Evolutionary conservation across 2,329 filamentous ascomycete genomes (phyloP).

Genomic region (Nigrograna mackinnonii): DNA sequence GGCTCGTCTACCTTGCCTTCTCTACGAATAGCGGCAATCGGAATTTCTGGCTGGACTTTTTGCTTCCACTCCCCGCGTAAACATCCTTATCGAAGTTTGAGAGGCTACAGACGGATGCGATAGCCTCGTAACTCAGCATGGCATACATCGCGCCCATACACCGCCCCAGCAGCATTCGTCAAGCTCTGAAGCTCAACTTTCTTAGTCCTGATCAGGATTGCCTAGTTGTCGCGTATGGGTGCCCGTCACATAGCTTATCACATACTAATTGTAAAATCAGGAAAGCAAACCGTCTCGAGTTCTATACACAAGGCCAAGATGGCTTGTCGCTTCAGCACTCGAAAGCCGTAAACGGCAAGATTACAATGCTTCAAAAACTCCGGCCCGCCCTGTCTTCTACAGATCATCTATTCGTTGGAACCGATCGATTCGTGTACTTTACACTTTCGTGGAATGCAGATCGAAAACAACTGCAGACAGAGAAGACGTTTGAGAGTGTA

Average conservation of each 20-base stretch:
- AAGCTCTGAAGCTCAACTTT: constrained; percentile 82
- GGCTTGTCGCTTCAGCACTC: constrained; percentile 65
- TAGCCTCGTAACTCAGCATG: too few species aligned
- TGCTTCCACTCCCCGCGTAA: too few species aligned
- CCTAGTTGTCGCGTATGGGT: constrained; percentile 76
- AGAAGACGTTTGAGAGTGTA: constrained; percentile 63
- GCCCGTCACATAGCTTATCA: constrained; percentile 3
- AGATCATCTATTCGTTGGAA: constrained; percentile 91
- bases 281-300: constrained; percentile 83
- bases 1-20: too few species aligned
- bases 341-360: constrained; percentile 78
- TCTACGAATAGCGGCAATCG: too few species aligned
- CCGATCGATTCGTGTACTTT: constrained; percentile 88
- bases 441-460: constrained; percentile 79
- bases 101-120: too few species aligned
- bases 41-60: too few species aligned
- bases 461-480: constrained; percentile 55
- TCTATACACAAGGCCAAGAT: constrained; percentile 72
- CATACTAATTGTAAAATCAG: constrained; percentile 39
- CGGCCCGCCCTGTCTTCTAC: constrained; percentile 73
- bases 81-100: too few species aligned
- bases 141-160: constrained; percentile 95
- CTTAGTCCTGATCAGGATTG: constrained; percentile 76
- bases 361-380: constrained; percentile 82
- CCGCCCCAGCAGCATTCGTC: constrained; percentile 84